Evolutionary conservation across 1,284 basidiomycete species (phyloP), one percentile per base, ranked within the genome.

Genomic region (Cutaneotrichosporon dermatis): DNA sequence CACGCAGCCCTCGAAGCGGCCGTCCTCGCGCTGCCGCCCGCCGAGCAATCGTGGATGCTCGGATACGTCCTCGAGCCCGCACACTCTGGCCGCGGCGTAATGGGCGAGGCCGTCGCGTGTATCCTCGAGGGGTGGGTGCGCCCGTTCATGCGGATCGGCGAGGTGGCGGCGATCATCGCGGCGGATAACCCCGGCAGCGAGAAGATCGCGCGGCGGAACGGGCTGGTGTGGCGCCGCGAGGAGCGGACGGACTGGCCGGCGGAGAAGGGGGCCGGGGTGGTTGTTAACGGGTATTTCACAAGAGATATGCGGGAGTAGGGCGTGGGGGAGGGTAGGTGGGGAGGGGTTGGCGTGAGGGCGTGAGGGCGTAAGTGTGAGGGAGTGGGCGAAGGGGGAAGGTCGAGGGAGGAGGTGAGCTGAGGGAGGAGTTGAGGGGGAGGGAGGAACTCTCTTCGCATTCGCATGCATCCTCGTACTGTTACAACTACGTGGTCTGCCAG

Each of bases 241-340:
- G 35, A 57, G 11, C 25, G 41, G 15, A 57, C 59, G 11, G 40
- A 58, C 37, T 67, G 65, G 66, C 65, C 68, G 2, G 63, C 60
- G 55, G 63, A 63, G 15, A 69, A 69, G 57, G 66, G 65, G 11
- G 68, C 66, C 10, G 63, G 63, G 10, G 43, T 33, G 16, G 5
- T 6, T 16, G 8, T 16, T 7, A 6, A 13, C 6, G 52, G 42
- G 43, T 54, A 45, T 11, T 54, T 43, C 35, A 39, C 33, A 15
- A 10, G 34, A 16, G 39, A 39, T 7, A 8, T 51, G 50, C 8
- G 36, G 16, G 12, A 40, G 39, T 25, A 25, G 25, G 25, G 25
- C 25, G 25, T 25, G 25, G 25, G 25, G 25, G 25, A 25, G 25
- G 25, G 25, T 25, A 25, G 25, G 25, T 25, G 25, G 25, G 25